Conservation (phyloP, 129 eudicot species). For the Centella asiatica region DNA sequence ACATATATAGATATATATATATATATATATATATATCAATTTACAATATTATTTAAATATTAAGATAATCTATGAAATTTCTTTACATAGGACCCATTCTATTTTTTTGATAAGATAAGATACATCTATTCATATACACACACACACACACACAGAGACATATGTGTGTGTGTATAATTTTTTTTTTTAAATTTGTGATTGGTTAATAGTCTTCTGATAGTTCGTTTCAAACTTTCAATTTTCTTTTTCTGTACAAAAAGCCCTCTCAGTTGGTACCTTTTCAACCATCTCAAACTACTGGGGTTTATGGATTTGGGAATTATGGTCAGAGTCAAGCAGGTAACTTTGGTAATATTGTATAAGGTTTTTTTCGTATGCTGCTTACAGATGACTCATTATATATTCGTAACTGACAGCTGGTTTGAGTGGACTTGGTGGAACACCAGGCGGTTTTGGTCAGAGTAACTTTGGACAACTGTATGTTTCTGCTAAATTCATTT, state of each 20-base stretch:
- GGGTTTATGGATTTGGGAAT: slow-evolving; percentile 43
- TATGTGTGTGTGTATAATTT: no score
- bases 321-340: slow-evolving; percentile 61
- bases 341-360: slow-evolving; percentile 9
- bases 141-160: no score
- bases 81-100: no score
- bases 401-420: slow-evolving; percentile 23
- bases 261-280: slow-evolving; percentile 53
- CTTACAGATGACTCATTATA: slow-evolving; percentile 1
- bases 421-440: slow-evolving; percentile 52
- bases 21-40: no score
- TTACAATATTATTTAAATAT: no score
- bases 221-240: neutral
- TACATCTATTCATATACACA: no score
- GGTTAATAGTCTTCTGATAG: neutral
- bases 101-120: no score
- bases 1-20: no score
- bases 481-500: slow-evolving; percentile 12
- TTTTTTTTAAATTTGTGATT: no score
- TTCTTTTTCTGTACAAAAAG: slow-evolving; percentile 28
- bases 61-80: no score
- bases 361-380: neutral
- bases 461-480: slow-evolving; percentile 68
- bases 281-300: slow-evolving; percentile 59
- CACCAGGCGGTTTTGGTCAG: slow-evolving; percentile 60